A percentile compares a stretch with the other conserved stretches of the same genome.
Conservation (phyloP, 106 monocot species). For the Triglochin maritima region DNA sequence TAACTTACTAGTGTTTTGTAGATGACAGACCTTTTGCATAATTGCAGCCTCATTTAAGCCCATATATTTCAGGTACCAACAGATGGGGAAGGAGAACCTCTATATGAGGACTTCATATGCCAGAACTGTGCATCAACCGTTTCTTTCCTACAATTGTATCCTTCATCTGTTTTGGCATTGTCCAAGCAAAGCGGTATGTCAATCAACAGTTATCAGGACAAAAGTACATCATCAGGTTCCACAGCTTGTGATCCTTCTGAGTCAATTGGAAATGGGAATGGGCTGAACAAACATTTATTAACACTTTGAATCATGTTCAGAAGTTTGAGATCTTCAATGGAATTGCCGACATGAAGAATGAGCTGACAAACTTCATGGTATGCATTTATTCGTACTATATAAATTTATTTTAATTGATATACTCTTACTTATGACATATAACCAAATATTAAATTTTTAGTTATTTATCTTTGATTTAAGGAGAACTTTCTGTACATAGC, state of each 20-base stretch:
- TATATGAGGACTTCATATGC: constrained; percentile 90
- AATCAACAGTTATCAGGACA: background rate
- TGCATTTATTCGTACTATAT: too few relatives aligned
- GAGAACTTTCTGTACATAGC: background rate
- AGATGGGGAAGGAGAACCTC: constrained; percentile 87
- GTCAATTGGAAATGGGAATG: constrained; percentile 39
- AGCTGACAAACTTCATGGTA: constrained; percentile 79
- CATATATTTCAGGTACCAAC: constrained; percentile 52
- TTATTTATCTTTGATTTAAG: background rate
- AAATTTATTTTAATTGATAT: background rate
- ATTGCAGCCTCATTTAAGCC: too few relatives aligned
- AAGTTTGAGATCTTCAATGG: constrained; percentile 88
- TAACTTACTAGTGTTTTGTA: too few relatives aligned
- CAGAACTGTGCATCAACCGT: constrained; percentile 54
- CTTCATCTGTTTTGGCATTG: constrained; percentile 45
- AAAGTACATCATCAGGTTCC: background rate
- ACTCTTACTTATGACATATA: background rate
- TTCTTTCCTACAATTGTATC: constrained; percentile 73
- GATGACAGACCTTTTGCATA: too few relatives aligned
- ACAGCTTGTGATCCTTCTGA: constrained; percentile 4
- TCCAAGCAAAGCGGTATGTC: constrained; percentile 18
- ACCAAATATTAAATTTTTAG: background rate
- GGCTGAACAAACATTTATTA: constrained; percentile 67
- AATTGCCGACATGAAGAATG: constrained; percentile 79
- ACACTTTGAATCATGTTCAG: constrained; percentile 67